Base-by-base conservation (phyloP, 1,284 basidiomycete genomes). In the Irpex sp. region DNA sequence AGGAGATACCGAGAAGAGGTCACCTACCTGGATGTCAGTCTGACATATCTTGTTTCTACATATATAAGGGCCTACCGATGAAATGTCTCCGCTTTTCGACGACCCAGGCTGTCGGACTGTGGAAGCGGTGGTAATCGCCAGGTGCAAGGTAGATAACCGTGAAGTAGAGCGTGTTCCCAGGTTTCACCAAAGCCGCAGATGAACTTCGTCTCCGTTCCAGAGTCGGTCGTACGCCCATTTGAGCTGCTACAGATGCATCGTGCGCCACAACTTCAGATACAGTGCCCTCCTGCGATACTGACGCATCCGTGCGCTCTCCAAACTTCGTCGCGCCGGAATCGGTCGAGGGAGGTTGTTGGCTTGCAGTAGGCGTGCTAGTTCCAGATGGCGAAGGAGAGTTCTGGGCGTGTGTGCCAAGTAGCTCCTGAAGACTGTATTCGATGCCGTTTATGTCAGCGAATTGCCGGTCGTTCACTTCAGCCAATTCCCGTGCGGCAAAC, bases 381-480 rank as follows among this genome's bases (percentile, higher is more conserved):
- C 66, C 74, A 7, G 74, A 72, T 5, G 71, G 62, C 8, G 67
- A 65, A 4, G 76, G 74, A 1, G 76, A 74, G 0, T 77, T 71
- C 5, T 79, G 74, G 1, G 76, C 75, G 0, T 75, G 75, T 11
- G 75, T 70, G 36, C 88, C 88, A 63, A 96, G 80, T 47, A 99
- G 88, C 68, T 94, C 85, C 61, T 92, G 89, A 11, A 99, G 85
- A 56, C 88, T 93, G 79, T 99, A 99, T 68, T 94, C 90, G 71
- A 99, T 98, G 48, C 96, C 95, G 74, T 99, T 99, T 71, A 99
- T 93, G 70, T 93, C 89, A 2, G 97, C 97, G 72, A 99, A 99
- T 68, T 96, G 88, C 66, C 84, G 84, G 77, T 98, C 93, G 70
- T 92, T 85, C 49, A 94, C 88, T 31, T 85, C 74, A 34, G 81